Conservation (phyloP, 495 filamentous ascomycete species). For the Podospora pseudopauciseta region DNA sequence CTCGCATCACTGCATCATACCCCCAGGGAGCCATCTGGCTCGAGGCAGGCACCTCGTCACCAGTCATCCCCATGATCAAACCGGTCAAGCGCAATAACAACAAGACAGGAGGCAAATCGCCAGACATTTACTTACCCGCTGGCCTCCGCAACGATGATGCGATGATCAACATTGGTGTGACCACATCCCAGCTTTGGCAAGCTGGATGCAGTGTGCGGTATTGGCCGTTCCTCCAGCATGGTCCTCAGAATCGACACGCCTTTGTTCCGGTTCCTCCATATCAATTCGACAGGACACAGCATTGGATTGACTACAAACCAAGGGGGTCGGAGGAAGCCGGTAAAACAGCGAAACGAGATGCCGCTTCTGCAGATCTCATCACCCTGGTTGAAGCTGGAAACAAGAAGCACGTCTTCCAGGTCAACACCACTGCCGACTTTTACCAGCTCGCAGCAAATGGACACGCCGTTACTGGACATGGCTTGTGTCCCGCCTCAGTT, state of each 20-base stretch:
- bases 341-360: no score
- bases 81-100: neutral
- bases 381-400: neutral
- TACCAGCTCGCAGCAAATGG: constrained; percentile 18
- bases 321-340: neutral
- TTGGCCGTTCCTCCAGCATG: constrained; percentile 8
- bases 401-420: constrained; percentile 8
- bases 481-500: constrained; percentile 37
- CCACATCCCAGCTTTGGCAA: neutral
- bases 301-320: constrained; percentile 18
- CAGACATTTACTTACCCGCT: neutral
- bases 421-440: constrained; percentile 9
- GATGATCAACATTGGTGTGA: neutral
- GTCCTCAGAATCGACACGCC: no score
- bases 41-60: constrained; percentile 8
- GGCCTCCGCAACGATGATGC: neutral
- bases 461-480: constrained; percentile 23
- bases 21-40: neutral
- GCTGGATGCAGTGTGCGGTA: neutral
- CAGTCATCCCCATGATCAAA: constrained; percentile 22
- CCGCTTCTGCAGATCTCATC: neutral
- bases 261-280: constrained; percentile 50
- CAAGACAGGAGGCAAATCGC: constrained; percentile 19
- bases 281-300: constrained; percentile 48
- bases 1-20: constrained; percentile 20